phyloP scores from a whole-genome alignment of 192 early-diverging fungal species.

The Linnemannia hyalina region DNA sequence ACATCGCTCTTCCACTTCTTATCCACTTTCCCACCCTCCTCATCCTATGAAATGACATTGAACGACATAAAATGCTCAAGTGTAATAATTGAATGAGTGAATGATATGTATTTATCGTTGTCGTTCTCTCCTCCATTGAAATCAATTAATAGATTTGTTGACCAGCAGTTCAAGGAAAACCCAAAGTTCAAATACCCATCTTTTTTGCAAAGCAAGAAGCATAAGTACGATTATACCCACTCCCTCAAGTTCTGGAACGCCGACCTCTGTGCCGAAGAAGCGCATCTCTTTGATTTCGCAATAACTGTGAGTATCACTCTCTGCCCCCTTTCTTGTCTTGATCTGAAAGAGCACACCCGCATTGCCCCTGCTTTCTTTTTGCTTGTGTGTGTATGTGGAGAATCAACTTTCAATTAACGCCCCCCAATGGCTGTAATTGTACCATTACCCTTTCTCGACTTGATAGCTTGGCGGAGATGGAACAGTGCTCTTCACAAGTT shows the following conservation, averaged over 20 bases:
- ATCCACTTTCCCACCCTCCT: slow-evolving; percentile 7
- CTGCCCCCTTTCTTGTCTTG: neutral
- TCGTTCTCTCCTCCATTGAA: neutral
- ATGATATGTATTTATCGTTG: neutral
- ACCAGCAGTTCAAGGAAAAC: slow-evolving; percentile 70
- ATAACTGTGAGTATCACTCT: slow-evolving; percentile 72
- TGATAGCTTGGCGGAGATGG: slow-evolving; percentile 92
- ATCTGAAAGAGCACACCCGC: neutral
- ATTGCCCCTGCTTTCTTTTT: too few relatives aligned
- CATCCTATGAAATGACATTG: neutral
- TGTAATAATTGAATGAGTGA: neutral
- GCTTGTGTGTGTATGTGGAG: neutral
- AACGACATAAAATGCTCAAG: slow-evolving; percentile 11
- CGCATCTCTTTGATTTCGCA: slow-evolving; percentile 88
- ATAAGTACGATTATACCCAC: slow-evolving; percentile 55
- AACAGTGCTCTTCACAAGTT: slow-evolving; percentile 93
- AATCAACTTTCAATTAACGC: neutral
- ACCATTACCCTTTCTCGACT: neutral
- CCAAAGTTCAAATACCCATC: slow-evolving; percentile 69
- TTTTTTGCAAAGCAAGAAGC: slow-evolving; percentile 58
- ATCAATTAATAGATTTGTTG: slow-evolving; percentile 65
- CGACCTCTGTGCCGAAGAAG: slow-evolving; percentile 74
- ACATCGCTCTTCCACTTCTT: neutral
- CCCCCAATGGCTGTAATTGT: neutral
- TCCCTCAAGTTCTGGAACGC: slow-evolving; percentile 80